Conservation (phyloP, 2,329 filamentous ascomycete species). For the Coniochaeta hoffmannii region DNA sequence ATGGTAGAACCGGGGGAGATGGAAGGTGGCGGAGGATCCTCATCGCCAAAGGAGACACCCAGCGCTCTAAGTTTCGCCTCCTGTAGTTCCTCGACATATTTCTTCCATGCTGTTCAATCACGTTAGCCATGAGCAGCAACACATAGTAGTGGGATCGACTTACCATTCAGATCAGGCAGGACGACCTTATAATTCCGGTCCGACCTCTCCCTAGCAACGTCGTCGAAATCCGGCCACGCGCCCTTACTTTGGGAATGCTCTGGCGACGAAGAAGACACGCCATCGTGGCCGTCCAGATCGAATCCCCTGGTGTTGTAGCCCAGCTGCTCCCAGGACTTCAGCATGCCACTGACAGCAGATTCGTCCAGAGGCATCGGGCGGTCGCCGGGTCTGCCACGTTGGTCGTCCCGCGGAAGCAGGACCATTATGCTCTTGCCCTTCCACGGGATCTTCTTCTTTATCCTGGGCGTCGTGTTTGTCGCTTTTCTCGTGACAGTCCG, state of each 20-base stretch:
- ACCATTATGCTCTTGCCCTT: conserved; percentile 69
- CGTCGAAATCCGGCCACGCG: conserved; percentile 58
- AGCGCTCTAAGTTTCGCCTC: conserved; percentile 91
- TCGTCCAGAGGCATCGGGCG: conserved; percentile 46
- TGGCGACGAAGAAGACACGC: conserved; percentile 27
- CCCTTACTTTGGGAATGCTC: conserved; percentile 55
- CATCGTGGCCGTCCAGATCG: conserved; percentile 47
- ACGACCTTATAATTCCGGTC: conserved; percentile 51
- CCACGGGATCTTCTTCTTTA: conserved; percentile 68
- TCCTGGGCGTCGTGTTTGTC: conserved; percentile 40
- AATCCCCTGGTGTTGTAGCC: conserved; percentile 66
- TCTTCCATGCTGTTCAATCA: conserved; percentile 48
- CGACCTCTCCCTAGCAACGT: conserved; percentile 49
- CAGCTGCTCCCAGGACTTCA: conserved; percentile 58
- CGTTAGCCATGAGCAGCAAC: background rate
- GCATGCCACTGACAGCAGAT: conserved; percentile 52
- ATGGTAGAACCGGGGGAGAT: conserved; percentile 59
- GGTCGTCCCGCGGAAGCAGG: conserved; percentile 59
- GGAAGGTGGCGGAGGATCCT: conserved; percentile 57
- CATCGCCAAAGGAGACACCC: conserved; percentile 73
- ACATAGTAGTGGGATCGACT: conserved; percentile 13
- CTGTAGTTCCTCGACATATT: conserved; percentile 73
- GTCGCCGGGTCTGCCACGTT: conserved; percentile 51
- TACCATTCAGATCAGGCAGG: conserved; percentile 61
- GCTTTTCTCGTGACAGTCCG: conserved; percentile 27